A percentile compares a stretch with the other conserved stretches of the same genome.
phyloP scores from a whole-genome alignment of 495 filamentous ascomycete genomes.

The Chaetomium fimeti region DNA sequence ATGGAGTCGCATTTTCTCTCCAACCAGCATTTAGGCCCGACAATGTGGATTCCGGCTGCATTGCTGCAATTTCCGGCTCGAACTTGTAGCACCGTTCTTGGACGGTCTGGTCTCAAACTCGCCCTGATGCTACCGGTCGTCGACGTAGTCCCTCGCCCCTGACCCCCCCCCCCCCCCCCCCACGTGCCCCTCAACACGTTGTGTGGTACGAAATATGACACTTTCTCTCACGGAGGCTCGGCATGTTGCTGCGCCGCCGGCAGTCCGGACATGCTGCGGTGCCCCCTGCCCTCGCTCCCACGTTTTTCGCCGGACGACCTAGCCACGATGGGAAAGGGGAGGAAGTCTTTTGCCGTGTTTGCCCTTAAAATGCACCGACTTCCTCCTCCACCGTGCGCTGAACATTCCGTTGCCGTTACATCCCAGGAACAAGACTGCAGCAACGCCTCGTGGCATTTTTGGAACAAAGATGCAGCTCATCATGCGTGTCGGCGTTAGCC shows the following conservation, averaged over 20 bases:
- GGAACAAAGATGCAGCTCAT: conserved; percentile 7
- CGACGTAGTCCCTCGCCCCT: not conserved
- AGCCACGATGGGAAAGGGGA: conserved; percentile 1
- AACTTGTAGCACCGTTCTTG: not conserved
- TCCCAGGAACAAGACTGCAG: not conserved
- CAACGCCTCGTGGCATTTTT: conserved; percentile 2
- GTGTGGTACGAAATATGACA: no score
- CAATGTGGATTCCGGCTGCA: not conserved
- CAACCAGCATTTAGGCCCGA: not conserved
- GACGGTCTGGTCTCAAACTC: not conserved
- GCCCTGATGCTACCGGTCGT: not conserved
- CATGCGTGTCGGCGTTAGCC: conserved; percentile 9
- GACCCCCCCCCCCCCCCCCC: not conserved
- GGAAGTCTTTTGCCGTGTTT: not conserved
- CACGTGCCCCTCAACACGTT: no score
- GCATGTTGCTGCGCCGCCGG: conserved; percentile 5
- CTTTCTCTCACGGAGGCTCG: not conserved
- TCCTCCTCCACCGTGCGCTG: conserved; percentile 6
- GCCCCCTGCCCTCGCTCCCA: not conserved
- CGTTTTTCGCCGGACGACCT: not conserved
- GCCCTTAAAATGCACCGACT: not conserved
- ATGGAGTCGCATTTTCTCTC: not conserved
- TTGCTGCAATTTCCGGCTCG: conserved; percentile 8
- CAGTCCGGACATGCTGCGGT: not conserved
- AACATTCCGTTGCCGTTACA: not conserved